Percentiles rank a stretch among this genome's conserved stretches.
Conservation (phyloP, 768 basidiomycete genomes). For the Psilocybe cyanescens region DNA sequence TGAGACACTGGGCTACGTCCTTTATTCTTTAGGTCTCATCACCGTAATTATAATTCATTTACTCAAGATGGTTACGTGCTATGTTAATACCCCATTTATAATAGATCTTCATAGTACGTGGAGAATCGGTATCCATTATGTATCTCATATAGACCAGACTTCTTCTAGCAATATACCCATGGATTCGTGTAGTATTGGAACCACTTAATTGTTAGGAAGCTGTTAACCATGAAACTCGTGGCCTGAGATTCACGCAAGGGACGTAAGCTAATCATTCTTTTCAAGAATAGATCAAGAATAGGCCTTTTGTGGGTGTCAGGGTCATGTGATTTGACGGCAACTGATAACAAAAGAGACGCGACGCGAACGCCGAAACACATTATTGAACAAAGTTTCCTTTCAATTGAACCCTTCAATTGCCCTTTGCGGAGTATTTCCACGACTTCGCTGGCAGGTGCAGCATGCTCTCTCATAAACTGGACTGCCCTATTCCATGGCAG, state of each 20-base stretch:
- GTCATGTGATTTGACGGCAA: conserved; percentile 1
- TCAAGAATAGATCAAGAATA: neutral
- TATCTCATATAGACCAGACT: neutral
- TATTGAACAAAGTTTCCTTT: neutral
- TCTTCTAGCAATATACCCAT: neutral
- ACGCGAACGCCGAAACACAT: neutral
- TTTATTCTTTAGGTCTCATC: conserved; percentile 39
- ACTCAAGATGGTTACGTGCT: no score
- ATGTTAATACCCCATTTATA: no score
- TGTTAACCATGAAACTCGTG: neutral
- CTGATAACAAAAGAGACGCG: neutral
- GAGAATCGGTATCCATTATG: neutral
- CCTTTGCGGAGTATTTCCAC: neutral
- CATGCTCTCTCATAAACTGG: neutral
- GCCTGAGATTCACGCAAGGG: neutral
- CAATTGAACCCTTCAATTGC: neutral
- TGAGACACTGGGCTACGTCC: conserved; percentile 73
- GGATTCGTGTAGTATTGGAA: neutral
- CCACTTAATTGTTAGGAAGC: neutral
- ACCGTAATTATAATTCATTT: neutral
- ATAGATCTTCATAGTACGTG: neutral
- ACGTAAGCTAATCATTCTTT: neutral
- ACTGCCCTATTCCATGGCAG: neutral
- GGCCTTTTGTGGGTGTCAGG: conserved; percentile 1
- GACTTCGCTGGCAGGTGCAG: neutral